phyloP scores from a whole-genome alignment of 176 grass and related monocot species.

The Elaeis guineensis region DNA sequence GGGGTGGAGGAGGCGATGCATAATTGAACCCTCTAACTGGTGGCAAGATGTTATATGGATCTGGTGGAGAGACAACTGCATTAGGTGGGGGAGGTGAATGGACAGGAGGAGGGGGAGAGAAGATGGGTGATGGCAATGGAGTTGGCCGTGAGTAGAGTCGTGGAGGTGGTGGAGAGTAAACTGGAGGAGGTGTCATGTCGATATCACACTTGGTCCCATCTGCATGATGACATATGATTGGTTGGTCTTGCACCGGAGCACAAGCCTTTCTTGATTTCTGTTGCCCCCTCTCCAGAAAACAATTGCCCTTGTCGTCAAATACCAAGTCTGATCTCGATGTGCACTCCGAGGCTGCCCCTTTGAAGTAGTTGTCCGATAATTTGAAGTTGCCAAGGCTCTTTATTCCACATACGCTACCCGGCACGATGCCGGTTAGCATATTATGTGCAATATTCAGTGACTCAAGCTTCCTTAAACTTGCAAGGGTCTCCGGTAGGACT shows the following conservation, averaged over 20 bases:
- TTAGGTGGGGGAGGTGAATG: too few species aligned
- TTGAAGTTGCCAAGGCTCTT: constrained; percentile 2
- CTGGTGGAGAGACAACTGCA: too few species aligned
- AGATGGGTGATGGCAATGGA: neutral
- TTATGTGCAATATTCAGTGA: neutral
- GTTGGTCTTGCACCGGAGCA: neutral
- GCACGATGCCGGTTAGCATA: neutral
- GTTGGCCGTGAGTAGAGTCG: too few species aligned
- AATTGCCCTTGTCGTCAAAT: neutral
- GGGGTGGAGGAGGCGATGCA: neutral
- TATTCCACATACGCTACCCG: neutral
- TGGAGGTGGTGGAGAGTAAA: too few species aligned
- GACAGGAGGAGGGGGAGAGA: neutral
- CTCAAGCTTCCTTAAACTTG: neutral
- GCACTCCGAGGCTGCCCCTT: neutral
- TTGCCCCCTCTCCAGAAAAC: neutral
- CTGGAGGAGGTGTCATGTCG: neutral
- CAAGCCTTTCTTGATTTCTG: neutral
- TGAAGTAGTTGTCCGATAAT: neutral
- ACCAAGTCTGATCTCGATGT: too few species aligned
- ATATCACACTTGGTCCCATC: neutral
- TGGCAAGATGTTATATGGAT: neutral
- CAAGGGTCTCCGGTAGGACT: neutral
- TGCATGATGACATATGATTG: neutral
- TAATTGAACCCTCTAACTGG: neutral